phyloP scores from a whole-genome alignment of 768 basidiomycete genomes.

The Panaeolus papilionaceus region DNA sequence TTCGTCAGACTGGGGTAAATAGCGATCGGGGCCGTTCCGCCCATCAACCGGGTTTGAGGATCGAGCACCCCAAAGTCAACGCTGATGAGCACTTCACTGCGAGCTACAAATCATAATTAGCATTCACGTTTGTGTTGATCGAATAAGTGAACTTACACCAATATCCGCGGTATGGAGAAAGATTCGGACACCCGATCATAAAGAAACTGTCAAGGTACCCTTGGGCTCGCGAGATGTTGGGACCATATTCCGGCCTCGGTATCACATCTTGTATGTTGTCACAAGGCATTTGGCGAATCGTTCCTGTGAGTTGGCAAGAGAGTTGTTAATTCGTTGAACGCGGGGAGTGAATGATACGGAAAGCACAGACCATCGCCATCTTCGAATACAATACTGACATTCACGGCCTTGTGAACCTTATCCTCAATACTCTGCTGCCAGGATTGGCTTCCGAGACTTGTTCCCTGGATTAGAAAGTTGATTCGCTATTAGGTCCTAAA shows the following conservation, averaged over 20 bases:
- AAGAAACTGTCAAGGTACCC: slow-evolving; percentile 1
- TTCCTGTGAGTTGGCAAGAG: no score
- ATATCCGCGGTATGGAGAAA: no score
- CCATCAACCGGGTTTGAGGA: no score
- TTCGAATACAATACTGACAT: neutral
- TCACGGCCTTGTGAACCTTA: neutral
- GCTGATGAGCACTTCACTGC: neutral
- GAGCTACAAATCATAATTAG: neutral
- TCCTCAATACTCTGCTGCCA: neutral
- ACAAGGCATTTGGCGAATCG: no score
- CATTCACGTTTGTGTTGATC: no score
- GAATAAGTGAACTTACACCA: neutral
- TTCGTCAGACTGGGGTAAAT: neutral
- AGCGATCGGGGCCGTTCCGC: neutral
- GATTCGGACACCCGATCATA: neutral
- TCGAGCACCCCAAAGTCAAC: neutral
- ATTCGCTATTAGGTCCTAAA: neutral
- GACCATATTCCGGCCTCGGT: no score
- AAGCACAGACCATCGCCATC: neutral
- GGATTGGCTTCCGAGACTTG: neutral
- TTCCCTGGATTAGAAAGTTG: neutral
- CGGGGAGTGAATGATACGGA: no score
- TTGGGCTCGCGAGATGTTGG: no score
- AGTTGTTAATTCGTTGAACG: no score
- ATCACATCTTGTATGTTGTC: no score